Percentiles rank a stretch among this genome's conserved stretches.
phyloP scores from a whole-genome alignment of 108 stramenopile genomes.

The Asterionellopsis glacialis region DNA sequence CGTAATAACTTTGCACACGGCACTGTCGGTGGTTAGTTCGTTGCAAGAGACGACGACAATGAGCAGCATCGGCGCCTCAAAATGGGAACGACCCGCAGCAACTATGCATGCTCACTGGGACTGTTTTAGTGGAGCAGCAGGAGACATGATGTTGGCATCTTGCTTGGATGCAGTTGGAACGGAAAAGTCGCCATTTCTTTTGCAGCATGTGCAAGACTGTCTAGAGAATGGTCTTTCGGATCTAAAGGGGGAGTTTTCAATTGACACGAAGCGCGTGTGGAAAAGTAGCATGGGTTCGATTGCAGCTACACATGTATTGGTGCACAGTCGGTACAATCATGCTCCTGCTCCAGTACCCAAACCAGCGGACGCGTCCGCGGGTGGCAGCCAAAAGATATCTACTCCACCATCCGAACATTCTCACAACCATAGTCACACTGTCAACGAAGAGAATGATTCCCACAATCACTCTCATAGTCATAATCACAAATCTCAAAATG shows the following conservation, averaged over 20 bases:
- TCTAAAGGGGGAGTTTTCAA: slow-evolving; percentile 54
- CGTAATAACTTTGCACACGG: too few species aligned
- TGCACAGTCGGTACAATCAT: slow-evolving; percentile 53
- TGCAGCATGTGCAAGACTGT: slow-evolving; percentile 29
- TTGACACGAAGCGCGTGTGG: slow-evolving; percentile 46
- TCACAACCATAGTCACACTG: slow-evolving; percentile 35
- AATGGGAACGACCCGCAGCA: not conserved
- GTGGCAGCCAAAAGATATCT: slow-evolving; percentile 5
- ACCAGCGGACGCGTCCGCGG: not conserved
- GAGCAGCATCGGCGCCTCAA: not conserved
- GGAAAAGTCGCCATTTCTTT: slow-evolving; percentile 20
- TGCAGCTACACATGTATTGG: slow-evolving; percentile 58
- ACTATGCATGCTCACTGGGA: slow-evolving; percentile 69
- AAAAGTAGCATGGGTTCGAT: slow-evolving; percentile 58
- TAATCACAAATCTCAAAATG: not conserved
- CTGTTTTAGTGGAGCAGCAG: slow-evolving; percentile 82
- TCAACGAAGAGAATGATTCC: slow-evolving; percentile 13
- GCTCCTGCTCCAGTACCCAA: slow-evolving; percentile 65
- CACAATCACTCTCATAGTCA: slow-evolving; percentile 26
- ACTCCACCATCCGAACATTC: slow-evolving; percentile 19
- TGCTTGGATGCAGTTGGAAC: slow-evolving; percentile 60
- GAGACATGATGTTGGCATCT: slow-evolving; percentile 80
- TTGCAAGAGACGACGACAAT: too few species aligned
- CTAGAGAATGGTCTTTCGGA: slow-evolving; percentile 60
- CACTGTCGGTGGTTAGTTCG: too few species aligned